Evolutionary conservation across 2,329 filamentous ascomycete genomes (phyloP).

Genomic region (Epichloe baconii): DNA sequence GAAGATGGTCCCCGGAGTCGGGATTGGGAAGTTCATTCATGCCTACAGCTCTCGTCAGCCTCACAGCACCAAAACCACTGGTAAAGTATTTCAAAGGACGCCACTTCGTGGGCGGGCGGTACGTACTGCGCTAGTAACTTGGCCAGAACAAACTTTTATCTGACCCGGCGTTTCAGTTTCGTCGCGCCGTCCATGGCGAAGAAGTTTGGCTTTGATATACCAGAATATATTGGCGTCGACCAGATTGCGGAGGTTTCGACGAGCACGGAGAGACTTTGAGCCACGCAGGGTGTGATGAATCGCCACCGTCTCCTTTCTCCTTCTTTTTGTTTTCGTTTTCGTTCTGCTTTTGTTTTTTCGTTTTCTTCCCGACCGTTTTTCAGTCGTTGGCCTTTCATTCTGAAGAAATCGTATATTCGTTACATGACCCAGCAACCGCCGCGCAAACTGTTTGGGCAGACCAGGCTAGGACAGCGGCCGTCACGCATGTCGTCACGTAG

Average conservation of each 20-base stretch:
- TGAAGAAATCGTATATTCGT: constrained; percentile 9
- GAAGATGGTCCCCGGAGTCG: constrained; percentile 67
- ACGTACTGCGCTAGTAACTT: constrained; percentile 17
- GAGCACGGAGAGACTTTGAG: constrained; percentile 39
- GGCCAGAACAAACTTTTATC: background rate
- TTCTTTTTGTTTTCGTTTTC: background rate
- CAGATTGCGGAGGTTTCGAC: constrained; percentile 68
- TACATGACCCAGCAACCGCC: constrained; percentile 44
- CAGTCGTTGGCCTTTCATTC: background rate
- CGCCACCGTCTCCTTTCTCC: background rate
- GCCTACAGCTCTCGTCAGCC: constrained; percentile 67
- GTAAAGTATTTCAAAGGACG: constrained; percentile 72
- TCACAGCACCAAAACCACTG: constrained; percentile 88
- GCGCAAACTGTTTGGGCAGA: constrained; percentile 44
- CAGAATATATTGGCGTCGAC: constrained; percentile 72
- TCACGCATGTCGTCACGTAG: constrained; percentile 34
- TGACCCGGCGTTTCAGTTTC: constrained; percentile 42
- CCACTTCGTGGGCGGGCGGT: constrained; percentile 85
- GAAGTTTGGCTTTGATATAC: constrained; percentile 77
- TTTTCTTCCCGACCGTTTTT: background rate
- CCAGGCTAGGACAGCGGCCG: constrained; percentile 42
- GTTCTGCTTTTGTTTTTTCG: background rate
- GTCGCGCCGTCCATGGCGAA: constrained; percentile 63
- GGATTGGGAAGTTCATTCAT: constrained; percentile 71
- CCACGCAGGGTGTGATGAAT: background rate